Base-by-base conservation (phyloP, 768 basidiomycete genomes). In the Lentinula guzmanii region DNA sequence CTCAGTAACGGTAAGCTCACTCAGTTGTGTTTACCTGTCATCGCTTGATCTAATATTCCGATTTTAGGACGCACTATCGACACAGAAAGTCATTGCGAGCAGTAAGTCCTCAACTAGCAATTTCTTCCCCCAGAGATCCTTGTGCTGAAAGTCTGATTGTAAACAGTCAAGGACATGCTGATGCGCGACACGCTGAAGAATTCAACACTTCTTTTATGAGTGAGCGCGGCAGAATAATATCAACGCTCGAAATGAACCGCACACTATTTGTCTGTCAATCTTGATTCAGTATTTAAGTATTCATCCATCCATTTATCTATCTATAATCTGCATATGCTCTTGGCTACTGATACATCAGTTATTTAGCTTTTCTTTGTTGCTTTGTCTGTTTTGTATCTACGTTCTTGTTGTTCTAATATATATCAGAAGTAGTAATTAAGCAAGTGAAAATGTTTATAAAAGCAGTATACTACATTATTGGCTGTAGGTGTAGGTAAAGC, bases 31-130 rank as follows among this genome's bases (percentile, higher is more conserved):
- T 54, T 6, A 56, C 11, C 42, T 28, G 15, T 51, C 35, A 24
- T n/a, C 42, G 18, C 31, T 41, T 11, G 28, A 31, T 67, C 66
- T 53, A 63, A 46, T 55, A 53, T 60, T 35, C 57, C 46, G 42
- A 5, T 48, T 64, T 43, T 65, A 87, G 84, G 83, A 88, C 66
- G 82, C 80, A 7, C 77, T 76, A 59, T 81, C 83, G 15, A 88
- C 86, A 28, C 72, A 77, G 61, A 68, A 76, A 18, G 83, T 87
- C 64, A 72, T 88, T 33, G 71, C 71, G 28, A 78, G 77, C 67
- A 68, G 79, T 80, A 64, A 58, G 76, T 70, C 33, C n/a, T 35
- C 46, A 15, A 13, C 13, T 39, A 39, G 37, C 37, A 3, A 28
- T 28, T 39, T 13, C 13, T 39, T 39, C 0, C 5, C 9, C 13